These are phyloP conservation scores for Nitzschia sp. DNA, from an alignment of 108 stramenopile genomes.

Conservation along the genomic window DNA sequence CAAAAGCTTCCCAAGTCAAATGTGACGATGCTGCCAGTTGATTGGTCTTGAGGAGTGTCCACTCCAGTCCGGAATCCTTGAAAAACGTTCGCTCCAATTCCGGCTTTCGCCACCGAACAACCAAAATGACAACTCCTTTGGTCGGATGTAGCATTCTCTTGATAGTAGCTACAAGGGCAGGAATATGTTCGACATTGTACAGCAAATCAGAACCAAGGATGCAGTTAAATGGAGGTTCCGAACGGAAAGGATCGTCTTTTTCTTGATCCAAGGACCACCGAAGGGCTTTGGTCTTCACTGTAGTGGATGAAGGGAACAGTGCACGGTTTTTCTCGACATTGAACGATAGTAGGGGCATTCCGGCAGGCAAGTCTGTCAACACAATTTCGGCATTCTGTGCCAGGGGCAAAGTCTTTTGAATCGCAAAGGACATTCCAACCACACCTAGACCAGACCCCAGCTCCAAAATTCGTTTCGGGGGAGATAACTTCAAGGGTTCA, in stretches of 20 bases:
- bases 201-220: constrained; percentile 74
- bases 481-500: background rate
- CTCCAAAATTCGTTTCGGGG: constrained; percentile 44
- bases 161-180: constrained; percentile 56
- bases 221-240: constrained; percentile 36
- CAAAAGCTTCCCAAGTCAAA: constrained; percentile 56
- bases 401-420: background rate
- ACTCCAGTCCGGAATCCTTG: constrained; percentile 28
- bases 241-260: background rate
- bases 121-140: constrained; percentile 38
- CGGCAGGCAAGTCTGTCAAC: constrained; percentile 43
- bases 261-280: constrained; percentile 42
- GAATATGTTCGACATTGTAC: constrained; percentile 63
- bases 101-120: constrained; percentile 77
- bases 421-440: constrained; percentile 61
- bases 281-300: constrained; percentile 14
- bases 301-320: background rate
- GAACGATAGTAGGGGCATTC: constrained; percentile 44
- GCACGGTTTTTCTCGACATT: constrained; percentile 52
- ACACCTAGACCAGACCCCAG: constrained; percentile 70
- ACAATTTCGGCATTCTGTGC: constrained; percentile 9
- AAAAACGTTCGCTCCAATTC: constrained; percentile 69
- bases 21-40: background rate
- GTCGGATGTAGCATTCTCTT: constrained; percentile 43
- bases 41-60: constrained; percentile 15